phyloP scores from a whole-genome alignment of 2,329 filamentous ascomycete genomes.

The Zalaria sp. region DNA sequence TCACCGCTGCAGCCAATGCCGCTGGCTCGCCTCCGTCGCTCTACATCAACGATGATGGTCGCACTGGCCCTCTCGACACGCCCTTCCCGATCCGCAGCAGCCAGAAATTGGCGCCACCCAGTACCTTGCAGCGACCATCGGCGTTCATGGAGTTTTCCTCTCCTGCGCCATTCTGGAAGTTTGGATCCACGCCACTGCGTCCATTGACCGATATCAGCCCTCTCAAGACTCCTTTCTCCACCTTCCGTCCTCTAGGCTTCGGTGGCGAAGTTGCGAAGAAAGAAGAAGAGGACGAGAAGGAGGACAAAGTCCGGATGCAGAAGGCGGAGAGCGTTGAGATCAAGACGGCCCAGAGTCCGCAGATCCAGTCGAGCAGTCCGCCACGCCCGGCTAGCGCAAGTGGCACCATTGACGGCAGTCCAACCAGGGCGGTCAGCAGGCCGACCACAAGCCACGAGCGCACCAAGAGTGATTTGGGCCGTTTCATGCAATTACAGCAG shows the following conservation, averaged over 20 bases:
- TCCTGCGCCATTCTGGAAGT: conserved; percentile 81
- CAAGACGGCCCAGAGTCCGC: conserved; percentile 13
- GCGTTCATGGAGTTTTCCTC: conserved; percentile 78
- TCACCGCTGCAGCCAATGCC: conserved; percentile 21
- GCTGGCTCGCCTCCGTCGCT: conserved; percentile 22
- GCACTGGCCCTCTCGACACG: conserved; percentile 19
- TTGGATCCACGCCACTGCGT: conserved; percentile 53
- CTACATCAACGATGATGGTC: conserved; percentile 21
- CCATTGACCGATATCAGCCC: conserved; percentile 22
- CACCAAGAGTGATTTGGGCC: conserved; percentile 1
- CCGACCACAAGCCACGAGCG: conserved; percentile 4
- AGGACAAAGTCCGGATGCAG: conserved; percentile 5
- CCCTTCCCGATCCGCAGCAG: conserved; percentile 22
- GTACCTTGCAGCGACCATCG: conserved; percentile 66
- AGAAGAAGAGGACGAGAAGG: conserved; percentile 10
- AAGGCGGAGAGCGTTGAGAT: conserved; percentile 7
- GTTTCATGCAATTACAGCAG: not conserved
- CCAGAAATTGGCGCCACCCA: conserved; percentile 63
- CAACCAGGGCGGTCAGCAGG: conserved; percentile 11
- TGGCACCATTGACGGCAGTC: conserved; percentile 15
- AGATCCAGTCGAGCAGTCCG: conserved; percentile 19
- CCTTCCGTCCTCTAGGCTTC: conserved; percentile 10
- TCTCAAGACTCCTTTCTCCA: conserved; percentile 21
- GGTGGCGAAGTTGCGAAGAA: conserved; percentile 9
- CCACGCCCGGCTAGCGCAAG: conserved; percentile 10